Evolutionary conservation across 805 yeast genomes (phyloP).

Genomic region (Nakazawaea wickerhamii): DNA sequence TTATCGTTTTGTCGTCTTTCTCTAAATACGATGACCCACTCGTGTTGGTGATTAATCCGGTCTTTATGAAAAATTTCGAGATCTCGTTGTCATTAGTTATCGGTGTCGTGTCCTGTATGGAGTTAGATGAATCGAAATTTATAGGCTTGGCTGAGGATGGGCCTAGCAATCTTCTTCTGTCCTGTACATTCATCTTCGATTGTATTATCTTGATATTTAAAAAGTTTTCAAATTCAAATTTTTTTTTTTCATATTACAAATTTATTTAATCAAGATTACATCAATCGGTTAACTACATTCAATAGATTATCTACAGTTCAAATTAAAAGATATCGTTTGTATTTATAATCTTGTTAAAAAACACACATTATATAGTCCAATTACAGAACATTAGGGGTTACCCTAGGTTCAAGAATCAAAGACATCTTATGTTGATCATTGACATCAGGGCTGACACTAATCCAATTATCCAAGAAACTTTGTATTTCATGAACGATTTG

Average conservation of each 20-base stretch:
- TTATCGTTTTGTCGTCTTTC: constrained; percentile 45
- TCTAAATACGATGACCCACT: constrained; percentile 84
- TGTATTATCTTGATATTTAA: neutral
- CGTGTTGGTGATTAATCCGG: constrained; percentile 63
- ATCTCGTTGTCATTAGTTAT: constrained; percentile 24
- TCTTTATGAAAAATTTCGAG: constrained; percentile 46
- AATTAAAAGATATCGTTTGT: neutral
- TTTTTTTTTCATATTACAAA: too few relatives aligned
- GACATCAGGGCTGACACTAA: constrained; percentile 60
- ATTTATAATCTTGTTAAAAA: neutral
- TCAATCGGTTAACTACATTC: too few relatives aligned
- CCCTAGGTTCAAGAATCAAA: constrained; percentile 70
- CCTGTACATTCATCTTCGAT: constrained; percentile 37
- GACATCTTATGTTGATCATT: constrained; percentile 79
- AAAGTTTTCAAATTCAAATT: neutral
- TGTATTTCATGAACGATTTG: constrained; percentile 63
- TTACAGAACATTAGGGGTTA: constrained; percentile 20
- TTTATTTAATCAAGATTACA: too few relatives aligned
- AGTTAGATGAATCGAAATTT: constrained; percentile 26
- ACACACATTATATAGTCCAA: neutral
- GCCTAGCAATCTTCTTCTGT: constrained; percentile 83
- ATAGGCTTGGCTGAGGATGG: constrained; percentile 63
- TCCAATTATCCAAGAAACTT: constrained; percentile 44
- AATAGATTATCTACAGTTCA: neutral
- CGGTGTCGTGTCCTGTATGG: constrained; percentile 11